phyloP scores from a whole-genome alignment of 2,329 filamentous ascomycete species.

The Ilyonectria robusta region DNA sequence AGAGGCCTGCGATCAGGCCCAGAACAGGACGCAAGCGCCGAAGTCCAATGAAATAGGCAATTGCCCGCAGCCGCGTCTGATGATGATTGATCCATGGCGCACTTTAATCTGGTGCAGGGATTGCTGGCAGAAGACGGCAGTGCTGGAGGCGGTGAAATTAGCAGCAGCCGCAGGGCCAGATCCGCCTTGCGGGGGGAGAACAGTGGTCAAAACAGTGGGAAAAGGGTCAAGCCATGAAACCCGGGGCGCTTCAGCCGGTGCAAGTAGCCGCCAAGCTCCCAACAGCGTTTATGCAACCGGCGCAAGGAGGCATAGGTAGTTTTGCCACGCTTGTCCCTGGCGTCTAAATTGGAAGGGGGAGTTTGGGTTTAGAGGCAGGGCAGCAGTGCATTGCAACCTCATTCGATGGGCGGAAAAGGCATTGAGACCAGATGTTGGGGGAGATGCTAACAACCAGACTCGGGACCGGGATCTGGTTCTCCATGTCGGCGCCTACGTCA shows the following conservation, averaged over 20 bases:
- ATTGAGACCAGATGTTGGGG: background rate
- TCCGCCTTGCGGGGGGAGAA: background rate
- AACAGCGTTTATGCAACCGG: slow-evolving; percentile 20
- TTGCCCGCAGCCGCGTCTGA: background rate
- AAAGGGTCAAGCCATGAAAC: slow-evolving; percentile 39
- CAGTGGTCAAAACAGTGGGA: background rate
- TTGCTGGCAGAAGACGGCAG: background rate
- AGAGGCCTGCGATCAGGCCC: background rate
- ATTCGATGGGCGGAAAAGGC: background rate
- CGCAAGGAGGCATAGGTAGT: slow-evolving; percentile 26
- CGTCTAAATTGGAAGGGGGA: background rate
- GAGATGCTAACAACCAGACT: background rate
- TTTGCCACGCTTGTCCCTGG: background rate
- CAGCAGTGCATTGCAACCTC: background rate
- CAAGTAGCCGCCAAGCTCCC: slow-evolving; percentile 21
- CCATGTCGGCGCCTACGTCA: slow-evolving; percentile 26
- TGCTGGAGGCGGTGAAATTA: slow-evolving; percentile 24
- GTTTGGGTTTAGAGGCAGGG: background rate
- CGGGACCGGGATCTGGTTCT: slow-evolving; percentile 4
- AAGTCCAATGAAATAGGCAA: background rate
- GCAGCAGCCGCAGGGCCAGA: background rate
- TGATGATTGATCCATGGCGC: background rate
- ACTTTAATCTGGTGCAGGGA: slow-evolving; percentile 1
- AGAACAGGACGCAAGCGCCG: background rate
- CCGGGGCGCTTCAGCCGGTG: slow-evolving; percentile 37